Conservation (phyloP, 2,329 filamentous ascomycete species). For the Fusarium begoniae region DNA sequence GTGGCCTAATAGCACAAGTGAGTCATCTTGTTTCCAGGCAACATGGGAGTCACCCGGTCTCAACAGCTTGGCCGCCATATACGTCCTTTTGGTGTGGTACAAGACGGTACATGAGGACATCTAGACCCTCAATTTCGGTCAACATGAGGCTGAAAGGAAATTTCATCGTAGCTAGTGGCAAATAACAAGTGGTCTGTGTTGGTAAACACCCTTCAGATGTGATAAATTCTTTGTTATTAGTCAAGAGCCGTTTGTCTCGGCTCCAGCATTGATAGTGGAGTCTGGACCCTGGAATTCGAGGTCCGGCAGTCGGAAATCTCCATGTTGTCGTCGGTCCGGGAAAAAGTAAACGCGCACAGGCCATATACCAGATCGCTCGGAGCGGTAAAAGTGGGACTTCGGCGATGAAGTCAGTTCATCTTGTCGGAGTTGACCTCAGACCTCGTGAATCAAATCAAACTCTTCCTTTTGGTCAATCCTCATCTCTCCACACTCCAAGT, state of each 20-base stretch:
- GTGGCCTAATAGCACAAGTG: slow-evolving; percentile 4
- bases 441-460: slow-evolving; percentile 16
- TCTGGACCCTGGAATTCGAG: slow-evolving; percentile 27
- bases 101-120: slow-evolving; percentile 21
- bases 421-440: background rate
- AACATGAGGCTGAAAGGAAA: slow-evolving; percentile 20
- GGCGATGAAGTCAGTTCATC: slow-evolving; percentile 28
- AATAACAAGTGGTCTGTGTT: slow-evolving; percentile 25
- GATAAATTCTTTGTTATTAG: slow-evolving; percentile 5
- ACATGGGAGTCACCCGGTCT: slow-evolving; percentile 18
- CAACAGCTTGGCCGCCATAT: background rate
- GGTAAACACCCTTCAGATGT: background rate
- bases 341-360: slow-evolving; percentile 38
- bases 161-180: slow-evolving; percentile 4
- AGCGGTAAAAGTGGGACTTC: slow-evolving; percentile 7
- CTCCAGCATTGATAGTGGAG: slow-evolving; percentile 11
- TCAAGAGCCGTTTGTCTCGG: slow-evolving; percentile 1
- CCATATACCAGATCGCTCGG: background rate
- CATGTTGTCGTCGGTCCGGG: slow-evolving; percentile 2
- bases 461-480: slow-evolving; percentile 22
- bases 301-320: background rate
- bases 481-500: background rate
- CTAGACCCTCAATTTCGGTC: background rate
- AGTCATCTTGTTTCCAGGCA: slow-evolving; percentile 11
- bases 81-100: slow-evolving; percentile 23